Evolutionary conservation across 352 stramenopile species (phyloP), one percentile per base, ranked within the genome.

Genomic region (Globisporangium apiculatum): DNA sequence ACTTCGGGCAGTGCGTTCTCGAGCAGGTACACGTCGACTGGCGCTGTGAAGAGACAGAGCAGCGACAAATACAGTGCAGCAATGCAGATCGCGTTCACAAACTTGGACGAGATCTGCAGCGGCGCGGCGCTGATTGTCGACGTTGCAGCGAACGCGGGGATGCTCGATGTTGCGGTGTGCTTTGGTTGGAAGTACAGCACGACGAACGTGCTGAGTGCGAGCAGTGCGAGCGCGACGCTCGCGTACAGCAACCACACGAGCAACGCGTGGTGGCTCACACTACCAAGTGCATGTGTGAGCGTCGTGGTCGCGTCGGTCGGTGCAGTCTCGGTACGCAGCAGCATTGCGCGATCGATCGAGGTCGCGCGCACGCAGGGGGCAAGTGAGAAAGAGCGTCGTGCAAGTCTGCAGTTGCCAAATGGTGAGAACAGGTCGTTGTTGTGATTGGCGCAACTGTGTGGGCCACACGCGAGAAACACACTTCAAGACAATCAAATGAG

Each of bases 1-100:
- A 88, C 63, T 46, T 89, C 67, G 0, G 80, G 76, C 7, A 90
- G 69, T 12, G 69, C 62, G 51, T 91, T 89, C 48, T 91, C 79
- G 40, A 91, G 66, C 43, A 94, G 45, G 51, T 79, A 94, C 6
- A 94, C 80, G 51, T 94, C 84, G 46, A 92, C 73, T 7, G 84
- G 84, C 14, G 83, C 76, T 0, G 79, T 91, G 59, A 92, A 90
- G 10, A 94, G 66, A 42, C 80, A 91, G 35, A 92, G 58, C 5
- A 94, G 58, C 54, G 84, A 69, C 41, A 89, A 51, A 52, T 88
- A 91, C 4, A 94, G 73, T 52, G 80, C 75, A 31, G 76, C 31
- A 41, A 90, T 76, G 61, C 79, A 89, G n/a, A 88, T 75, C 53
- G 60, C 56, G 46, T 79, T 90, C 46, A 90, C 79, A 35, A 89